These are phyloP conservation scores for Poa annua DNA, from an alignment of 176 grass and related monocot species.

Conservation along the genomic window DNA sequence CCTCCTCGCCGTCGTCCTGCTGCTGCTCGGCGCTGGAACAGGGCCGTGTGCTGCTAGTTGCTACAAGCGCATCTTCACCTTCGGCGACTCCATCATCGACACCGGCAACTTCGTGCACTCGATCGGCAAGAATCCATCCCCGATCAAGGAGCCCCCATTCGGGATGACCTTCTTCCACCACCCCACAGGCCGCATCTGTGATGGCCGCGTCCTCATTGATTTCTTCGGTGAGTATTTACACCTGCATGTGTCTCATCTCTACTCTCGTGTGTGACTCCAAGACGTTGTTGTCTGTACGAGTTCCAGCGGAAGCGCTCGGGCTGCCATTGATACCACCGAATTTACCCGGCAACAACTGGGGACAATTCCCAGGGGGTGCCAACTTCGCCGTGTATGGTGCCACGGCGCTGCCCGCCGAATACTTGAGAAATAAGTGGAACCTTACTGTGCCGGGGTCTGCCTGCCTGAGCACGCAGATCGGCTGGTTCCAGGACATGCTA, in stretches of 20 bases:
- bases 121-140: background rate
- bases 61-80: conserved; percentile 67
- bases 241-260: background rate
- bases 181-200: conserved; percentile 54
- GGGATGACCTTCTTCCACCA: conserved; percentile 61
- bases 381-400: conserved; percentile 60
- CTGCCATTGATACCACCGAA: conserved; percentile 50
- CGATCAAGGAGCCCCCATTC: conserved; percentile 41
- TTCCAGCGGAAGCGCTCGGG: conserved; percentile 56
- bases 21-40: conserved; percentile 23
- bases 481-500: conserved; percentile 51
- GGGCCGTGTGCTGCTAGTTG: conserved; percentile 14
- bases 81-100: conserved; percentile 73
- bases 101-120: conserved; percentile 51
- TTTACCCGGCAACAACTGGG: conserved; percentile 18
- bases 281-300: background rate
- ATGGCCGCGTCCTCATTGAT: conserved; percentile 67
- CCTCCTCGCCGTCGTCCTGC: background rate
- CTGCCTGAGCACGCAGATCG: conserved; percentile 35
- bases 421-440: conserved; percentile 27
- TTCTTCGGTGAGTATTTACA: conserved; percentile 55
- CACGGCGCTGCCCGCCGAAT: conserved; percentile 41
- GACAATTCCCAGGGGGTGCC: conserved; percentile 50
- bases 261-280: background rate
- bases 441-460: background rate